These are phyloP conservation scores for Vigna nakashimae DNA, from an alignment of 306 rosid species.

Conservation along the genomic window DNA sequence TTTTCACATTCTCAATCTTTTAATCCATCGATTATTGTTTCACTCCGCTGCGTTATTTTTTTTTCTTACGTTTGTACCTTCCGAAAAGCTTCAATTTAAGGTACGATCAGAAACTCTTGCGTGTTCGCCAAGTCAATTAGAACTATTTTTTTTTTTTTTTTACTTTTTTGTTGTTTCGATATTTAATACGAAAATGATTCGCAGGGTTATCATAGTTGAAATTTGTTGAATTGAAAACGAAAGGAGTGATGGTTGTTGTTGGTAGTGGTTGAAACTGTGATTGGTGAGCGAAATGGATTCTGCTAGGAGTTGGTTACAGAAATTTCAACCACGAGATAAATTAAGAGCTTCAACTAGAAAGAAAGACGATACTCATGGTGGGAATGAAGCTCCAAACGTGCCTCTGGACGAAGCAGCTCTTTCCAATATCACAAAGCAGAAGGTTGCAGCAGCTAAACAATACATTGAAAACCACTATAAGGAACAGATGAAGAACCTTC, in stretches of 20 bases:
- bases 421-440: conserved; percentile 81
- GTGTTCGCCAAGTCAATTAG: neutral
- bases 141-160: too few relatives aligned
- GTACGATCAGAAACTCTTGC: neutral
- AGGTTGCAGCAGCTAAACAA: conserved; percentile 90
- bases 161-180: neutral
- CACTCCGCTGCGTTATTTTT: neutral
- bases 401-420: conserved; percentile 61
- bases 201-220: conserved; percentile 24
- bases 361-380: conserved; percentile 55
- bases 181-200: neutral
- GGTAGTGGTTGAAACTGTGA: conserved; percentile 34
- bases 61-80: conserved; percentile 1
- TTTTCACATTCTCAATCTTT: conserved; percentile 7
- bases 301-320: conserved; percentile 86
- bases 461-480: conserved; percentile 95
- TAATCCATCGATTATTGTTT: neutral
- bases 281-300: conserved; percentile 69
- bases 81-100: conserved; percentile 21
- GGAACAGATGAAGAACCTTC: conserved; percentile 95
- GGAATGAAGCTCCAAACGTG: conserved; percentile 43
- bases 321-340: conserved; percentile 88
- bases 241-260: conserved; percentile 37
- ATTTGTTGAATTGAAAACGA: conserved; percentile 16
- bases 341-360: conserved; percentile 60